Percentiles rank a stretch among this genome's conserved stretches.
These are phyloP conservation scores for Puccinia triticina DNA, from an alignment of 1,284 basidiomycete genomes.

Conservation along the genomic window DNA sequence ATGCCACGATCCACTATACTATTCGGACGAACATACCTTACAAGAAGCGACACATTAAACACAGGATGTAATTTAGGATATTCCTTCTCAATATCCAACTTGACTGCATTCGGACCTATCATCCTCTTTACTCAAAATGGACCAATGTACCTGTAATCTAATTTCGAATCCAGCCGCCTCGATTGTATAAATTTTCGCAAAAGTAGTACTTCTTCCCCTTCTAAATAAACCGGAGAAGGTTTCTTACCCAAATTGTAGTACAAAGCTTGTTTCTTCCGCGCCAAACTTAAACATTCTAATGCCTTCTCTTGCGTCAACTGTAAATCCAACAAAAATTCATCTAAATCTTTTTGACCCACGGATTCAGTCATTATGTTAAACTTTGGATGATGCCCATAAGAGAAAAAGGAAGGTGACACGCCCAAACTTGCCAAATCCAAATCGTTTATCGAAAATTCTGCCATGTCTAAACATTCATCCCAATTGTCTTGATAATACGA, in stretches of 20 bases:
- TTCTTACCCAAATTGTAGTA: neutral
- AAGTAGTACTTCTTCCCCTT: conserved; percentile 1
- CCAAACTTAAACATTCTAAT: too few relatives aligned
- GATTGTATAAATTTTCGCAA: neutral
- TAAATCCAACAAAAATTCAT: too few relatives aligned
- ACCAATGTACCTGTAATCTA: conserved; percentile 14
- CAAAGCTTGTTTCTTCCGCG: too few relatives aligned
- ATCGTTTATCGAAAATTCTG: too few relatives aligned
- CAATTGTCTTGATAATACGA: too few relatives aligned
- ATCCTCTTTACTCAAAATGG: conserved; percentile 8
- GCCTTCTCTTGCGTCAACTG: too few relatives aligned
- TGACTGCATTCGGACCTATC: conserved; percentile 2
- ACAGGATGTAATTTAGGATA: conserved; percentile 19
- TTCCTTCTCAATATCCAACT: neutral
- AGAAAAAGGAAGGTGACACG: too few relatives aligned
- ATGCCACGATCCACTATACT: neutral
- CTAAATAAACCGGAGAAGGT: neutral
- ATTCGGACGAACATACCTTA: neutral
- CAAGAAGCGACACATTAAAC: conserved; percentile 12
- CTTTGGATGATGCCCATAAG: too few relatives aligned
- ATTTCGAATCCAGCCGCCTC: neutral
- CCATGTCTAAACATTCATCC: too few relatives aligned
- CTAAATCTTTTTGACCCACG: neutral
- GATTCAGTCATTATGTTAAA: neutral
- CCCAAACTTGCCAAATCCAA: too few relatives aligned